These are phyloP conservation scores for Candida hispaniensis DNA, from an alignment of 805 yeast genomes.

Conservation along the genomic window DNA sequence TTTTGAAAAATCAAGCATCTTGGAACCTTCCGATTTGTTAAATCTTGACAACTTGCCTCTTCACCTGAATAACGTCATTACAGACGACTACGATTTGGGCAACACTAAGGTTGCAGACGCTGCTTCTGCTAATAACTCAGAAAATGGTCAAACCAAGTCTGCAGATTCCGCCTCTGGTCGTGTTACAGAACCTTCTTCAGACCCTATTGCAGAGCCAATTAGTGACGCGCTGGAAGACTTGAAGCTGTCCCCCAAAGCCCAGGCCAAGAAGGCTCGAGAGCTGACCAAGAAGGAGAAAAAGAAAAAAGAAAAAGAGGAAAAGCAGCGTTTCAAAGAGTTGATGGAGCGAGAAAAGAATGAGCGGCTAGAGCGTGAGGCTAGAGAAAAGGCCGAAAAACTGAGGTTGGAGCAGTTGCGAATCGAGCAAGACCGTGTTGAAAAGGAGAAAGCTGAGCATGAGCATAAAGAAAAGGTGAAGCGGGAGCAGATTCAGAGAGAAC, in stretches of 20 bases:
- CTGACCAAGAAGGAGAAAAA: constrained; percentile 15
- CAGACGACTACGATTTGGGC: constrained; percentile 10
- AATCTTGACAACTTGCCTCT: constrained; percentile 9
- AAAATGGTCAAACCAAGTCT: constrained; percentile 2
- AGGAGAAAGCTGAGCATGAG: constrained; percentile 7
- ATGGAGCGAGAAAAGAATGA: constrained; percentile 13
- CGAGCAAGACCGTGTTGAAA: constrained; percentile 14
- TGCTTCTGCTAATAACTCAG: not conserved
- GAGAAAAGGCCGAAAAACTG: constrained; percentile 14
- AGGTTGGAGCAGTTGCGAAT: constrained; percentile 11
- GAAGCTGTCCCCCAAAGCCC: constrained; percentile 1
- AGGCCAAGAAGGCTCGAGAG: constrained; percentile 8
- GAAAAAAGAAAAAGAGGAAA: constrained; percentile 12
- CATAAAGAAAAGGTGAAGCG: constrained; percentile 8
- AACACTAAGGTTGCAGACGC: not conserved
- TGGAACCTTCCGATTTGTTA: constrained; percentile 5
- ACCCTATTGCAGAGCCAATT: not conserved
- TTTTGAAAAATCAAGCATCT: no score
- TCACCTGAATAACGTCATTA: constrained; percentile 13
- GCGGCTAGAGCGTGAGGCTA: constrained; percentile 11
- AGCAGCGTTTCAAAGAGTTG: constrained; percentile 6
- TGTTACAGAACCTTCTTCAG: not conserved
- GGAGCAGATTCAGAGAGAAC: constrained; percentile 6
- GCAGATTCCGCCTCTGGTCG: no score
- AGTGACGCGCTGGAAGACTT: not conserved